Conservation (phyloP, 805 yeast species). For the Teunomyces kruisii region DNA sequence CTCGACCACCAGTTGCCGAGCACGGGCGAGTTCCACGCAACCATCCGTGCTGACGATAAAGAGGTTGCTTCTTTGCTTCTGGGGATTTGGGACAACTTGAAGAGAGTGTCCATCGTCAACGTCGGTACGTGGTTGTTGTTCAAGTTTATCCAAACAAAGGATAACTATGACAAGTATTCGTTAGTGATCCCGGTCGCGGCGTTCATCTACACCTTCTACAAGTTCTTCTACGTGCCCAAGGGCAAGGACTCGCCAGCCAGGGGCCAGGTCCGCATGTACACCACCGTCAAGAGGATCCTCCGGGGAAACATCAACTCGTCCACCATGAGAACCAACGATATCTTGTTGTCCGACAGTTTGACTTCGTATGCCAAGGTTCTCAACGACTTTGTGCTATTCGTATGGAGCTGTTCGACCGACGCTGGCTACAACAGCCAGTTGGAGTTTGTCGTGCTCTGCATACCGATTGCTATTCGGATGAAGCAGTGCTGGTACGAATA, state of each 20-base stretch:
- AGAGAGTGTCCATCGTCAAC: slow-evolving; percentile 23
- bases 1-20: slow-evolving; percentile 12
- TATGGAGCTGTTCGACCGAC: slow-evolving; percentile 36
- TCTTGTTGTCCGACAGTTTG: slow-evolving; percentile 77
- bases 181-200: slow-evolving; percentile 33
- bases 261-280: slow-evolving; percentile 44
- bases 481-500: slow-evolving; percentile 81
- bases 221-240: slow-evolving; percentile 34
- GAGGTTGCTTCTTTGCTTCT: slow-evolving; percentile 32
- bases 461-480: slow-evolving; percentile 76
- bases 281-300: slow-evolving; percentile 53
- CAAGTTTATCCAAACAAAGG: slow-evolving; percentile 7
- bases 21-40: slow-evolving; percentile 35
- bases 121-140: slow-evolving; percentile 23
- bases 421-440: slow-evolving; percentile 26
- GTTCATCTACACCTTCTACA: slow-evolving; percentile 11
- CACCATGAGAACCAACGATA: slow-evolving; percentile 70
- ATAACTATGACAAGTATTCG: background rate
- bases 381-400: slow-evolving; percentile 64
- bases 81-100: slow-evolving; percentile 36
- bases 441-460: slow-evolving; percentile 32
- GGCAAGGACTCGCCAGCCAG: slow-evolving; percentile 22
- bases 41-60: slow-evolving; percentile 25
- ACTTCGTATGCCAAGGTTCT: slow-evolving; percentile 78
- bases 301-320: slow-evolving; percentile 58